Percentiles rank a stretch among this genome's conserved stretches.
Evolutionary conservation across 208 protist species (phyloP).

Genomic region (Wallacemonas sp.): DNA sequence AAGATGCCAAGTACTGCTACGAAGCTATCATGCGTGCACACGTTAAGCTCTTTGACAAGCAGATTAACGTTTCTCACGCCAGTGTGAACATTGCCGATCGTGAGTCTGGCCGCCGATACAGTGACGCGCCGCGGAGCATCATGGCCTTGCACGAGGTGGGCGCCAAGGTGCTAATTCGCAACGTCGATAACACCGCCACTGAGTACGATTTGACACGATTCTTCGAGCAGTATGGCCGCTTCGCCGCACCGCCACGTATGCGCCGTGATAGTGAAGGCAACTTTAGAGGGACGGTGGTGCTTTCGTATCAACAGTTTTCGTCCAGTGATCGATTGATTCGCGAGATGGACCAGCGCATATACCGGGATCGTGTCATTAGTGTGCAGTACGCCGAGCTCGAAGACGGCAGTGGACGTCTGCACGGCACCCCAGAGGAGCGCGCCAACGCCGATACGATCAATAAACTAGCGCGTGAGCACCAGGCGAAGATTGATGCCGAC

Average conservation of each 20-base stretch:
- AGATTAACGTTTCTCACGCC: conserved; percentile 63
- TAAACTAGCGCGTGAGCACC: conserved; percentile 67
- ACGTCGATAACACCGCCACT: conserved; percentile 60
- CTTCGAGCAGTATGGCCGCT: conserved; percentile 77
- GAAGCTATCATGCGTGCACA: conserved; percentile 60
- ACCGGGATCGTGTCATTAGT: conserved; percentile 60
- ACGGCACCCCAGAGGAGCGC: conserved; percentile 74
- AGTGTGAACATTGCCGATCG: conserved; percentile 49
- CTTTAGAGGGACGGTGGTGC: conserved; percentile 67
- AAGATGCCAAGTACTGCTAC: conserved; percentile 91
- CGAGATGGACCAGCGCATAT: conserved; percentile 69
- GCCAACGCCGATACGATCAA: conserved; percentile 70
- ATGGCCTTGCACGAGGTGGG: conserved; percentile 74
- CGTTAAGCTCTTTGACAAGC: conserved; percentile 70
- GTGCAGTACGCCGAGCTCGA: conserved; percentile 81
- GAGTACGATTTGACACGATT: conserved; percentile 80
- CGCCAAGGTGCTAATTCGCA: conserved; percentile 79
- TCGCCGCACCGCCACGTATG: conserved; percentile 86
- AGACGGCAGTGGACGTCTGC: conserved; percentile 77
- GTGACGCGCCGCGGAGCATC: conserved; percentile 5
- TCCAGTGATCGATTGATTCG: conserved; percentile 66
- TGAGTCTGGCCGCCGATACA: conserved; percentile 15
- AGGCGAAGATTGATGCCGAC: conserved; percentile 50
- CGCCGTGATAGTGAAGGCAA: conserved; percentile 69
- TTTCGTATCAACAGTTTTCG: conserved; percentile 80